A percentile compares a stretch with the other conserved stretches of the same genome.
Evolutionary conservation across 306 rosid species (phyloP).

Genomic region (Gillenia trifoliata): DNA sequence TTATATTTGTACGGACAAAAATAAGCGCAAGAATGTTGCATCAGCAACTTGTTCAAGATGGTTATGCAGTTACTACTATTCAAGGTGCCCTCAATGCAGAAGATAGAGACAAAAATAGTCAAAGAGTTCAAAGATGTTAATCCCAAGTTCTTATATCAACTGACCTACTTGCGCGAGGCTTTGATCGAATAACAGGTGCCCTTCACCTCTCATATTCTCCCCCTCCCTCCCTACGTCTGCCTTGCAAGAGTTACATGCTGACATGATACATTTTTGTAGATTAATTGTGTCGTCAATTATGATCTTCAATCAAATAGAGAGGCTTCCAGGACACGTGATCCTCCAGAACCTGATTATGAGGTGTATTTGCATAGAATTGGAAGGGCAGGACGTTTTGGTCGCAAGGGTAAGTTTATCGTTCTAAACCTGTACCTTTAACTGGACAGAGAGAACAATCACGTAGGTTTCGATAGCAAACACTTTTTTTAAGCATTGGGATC

Average conservation of each 20-base stretch:
- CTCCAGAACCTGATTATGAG: constrained; percentile 69
- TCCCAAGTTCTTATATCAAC: constrained; percentile 84
- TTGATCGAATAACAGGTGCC: constrained; percentile 85
- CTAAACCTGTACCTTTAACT: neutral
- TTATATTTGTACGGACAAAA: constrained; percentile 74
- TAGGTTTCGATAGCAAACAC: neutral
- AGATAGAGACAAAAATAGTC: constrained; percentile 71
- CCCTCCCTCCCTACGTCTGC: neutral
- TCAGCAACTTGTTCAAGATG: constrained; percentile 46
- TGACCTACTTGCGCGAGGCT: constrained; percentile 78
- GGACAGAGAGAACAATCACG: neutral
- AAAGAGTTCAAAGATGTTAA: constrained; percentile 78
- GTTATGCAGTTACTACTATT: constrained; percentile 70
- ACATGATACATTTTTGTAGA: constrained; percentile 30
- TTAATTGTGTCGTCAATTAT: constrained; percentile 79
- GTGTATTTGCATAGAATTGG: constrained; percentile 87
- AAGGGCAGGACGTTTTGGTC: constrained; percentile 90
- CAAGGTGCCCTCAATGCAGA: constrained; percentile 62
- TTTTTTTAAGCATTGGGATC: neutral
- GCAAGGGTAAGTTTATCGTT: constrained; percentile 58
- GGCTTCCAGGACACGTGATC: neutral
- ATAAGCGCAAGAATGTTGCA: constrained; percentile 61
- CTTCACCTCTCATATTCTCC: neutral
- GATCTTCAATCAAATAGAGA: constrained; percentile 55
- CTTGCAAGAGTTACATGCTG: constrained; percentile 2